These are phyloP conservation scores for Corymbia citriodora DNA, from an alignment of 441 rosid genomes.

Conservation along the genomic window DNA sequence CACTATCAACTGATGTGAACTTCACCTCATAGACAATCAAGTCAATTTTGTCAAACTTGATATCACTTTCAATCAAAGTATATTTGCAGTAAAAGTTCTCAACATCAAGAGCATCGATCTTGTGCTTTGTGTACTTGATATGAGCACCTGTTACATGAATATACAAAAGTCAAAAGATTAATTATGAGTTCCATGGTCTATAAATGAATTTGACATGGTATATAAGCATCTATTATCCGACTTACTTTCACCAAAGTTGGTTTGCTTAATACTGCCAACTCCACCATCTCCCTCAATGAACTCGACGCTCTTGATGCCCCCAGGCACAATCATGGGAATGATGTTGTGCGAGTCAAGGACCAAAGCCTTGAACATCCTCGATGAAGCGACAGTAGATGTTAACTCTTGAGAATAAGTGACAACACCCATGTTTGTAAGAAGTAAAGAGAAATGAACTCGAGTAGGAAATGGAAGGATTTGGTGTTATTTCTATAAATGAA, in stretches of 20 bases:
- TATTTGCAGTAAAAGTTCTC: background rate
- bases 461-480: background rate
- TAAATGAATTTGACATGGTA: background rate
- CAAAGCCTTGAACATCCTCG: constrained; percentile 3
- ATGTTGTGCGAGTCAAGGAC: constrained; percentile 1
- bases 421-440: background rate
- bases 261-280: background rate
- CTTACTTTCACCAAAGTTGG: constrained; percentile 1
- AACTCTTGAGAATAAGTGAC: background rate
- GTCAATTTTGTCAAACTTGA: background rate
- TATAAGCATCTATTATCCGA: background rate
- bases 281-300: background rate
- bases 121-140: background rate
- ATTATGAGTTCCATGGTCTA: too few species aligned
- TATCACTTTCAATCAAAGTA: constrained; percentile 2
- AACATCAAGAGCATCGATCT: background rate
- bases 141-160: background rate
- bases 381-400: background rate
- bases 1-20: background rate
- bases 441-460: background rate
- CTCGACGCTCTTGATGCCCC: background rate
- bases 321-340: background rate
- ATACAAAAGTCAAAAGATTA: background rate
- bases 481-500: background rate
- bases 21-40: background rate